Base-by-base conservation (phyloP, 2,329 filamentous ascomycete genomes). In the Cercospora berteroae region DNA sequence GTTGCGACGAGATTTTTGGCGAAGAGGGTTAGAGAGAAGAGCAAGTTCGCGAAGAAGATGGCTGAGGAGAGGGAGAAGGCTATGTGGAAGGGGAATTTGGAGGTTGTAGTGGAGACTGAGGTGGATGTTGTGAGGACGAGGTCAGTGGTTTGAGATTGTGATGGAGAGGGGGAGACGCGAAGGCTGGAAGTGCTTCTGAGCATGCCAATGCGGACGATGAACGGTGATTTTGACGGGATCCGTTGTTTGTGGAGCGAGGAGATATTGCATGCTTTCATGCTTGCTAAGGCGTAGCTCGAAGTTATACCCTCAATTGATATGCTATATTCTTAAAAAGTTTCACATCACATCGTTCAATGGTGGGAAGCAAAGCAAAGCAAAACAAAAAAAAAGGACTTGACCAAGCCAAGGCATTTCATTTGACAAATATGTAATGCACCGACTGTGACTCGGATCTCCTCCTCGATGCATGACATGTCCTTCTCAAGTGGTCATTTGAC, bases 31-130 rank as follows among this genome's bases (percentile, higher is more conserved):
- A 18, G 69, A 42, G 55, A 64, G 20, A 60, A 60, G 27, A 70
- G 66, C 52, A 64, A 61, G 1, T 71, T 69, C 27, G 67, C 69
- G 20, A 63, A 64, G 23, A 63, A 65, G 31, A 27, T 33, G 25
- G 42, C 27, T 16, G 42, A 33, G 13, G 60, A 50, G n/a, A 23
- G 33, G 33, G 62, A 29, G 18, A 52, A 62, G 27, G 3, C 4
- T 13, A 13, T 50, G 9, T 23, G 18, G 44, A 50, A 50, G 10
- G 44, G 44, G 7, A 50, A 23, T 13, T 6, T 23, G 10, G 20
- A 23, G 44, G 18, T 50, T 23, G 18, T 50, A 20, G 44, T 50
- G 18, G 44, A 50, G 44, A 23, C 18, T 1, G 44, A 50, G 18
- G 18, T 13, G 18, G 44, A 50, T 20, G 18, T 23, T 12, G 18